Conservation (phyloP, 177 flowering plant species). For the Tripterygium wilfordii region DNA sequence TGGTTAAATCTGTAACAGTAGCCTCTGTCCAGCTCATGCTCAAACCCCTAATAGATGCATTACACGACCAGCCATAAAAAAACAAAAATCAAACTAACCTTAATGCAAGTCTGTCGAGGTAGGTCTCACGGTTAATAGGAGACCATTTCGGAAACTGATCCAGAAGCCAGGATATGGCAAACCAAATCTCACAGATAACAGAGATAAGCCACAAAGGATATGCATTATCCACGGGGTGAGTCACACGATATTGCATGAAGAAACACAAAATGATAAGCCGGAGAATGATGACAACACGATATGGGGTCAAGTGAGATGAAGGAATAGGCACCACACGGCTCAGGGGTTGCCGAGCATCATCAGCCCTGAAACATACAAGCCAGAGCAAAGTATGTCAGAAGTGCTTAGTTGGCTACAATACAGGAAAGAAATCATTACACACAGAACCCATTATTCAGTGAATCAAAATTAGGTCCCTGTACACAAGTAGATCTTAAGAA, state of each 20-base stretch:
- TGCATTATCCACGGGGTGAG: constrained; percentile 90
- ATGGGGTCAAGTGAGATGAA: constrained; percentile 83
- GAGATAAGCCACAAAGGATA: constrained; percentile 90
- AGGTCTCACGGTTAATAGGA: constrained; percentile 94
- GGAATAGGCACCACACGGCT: constrained; percentile 83
- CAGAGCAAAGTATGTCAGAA: too few relatives aligned
- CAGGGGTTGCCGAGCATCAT: constrained; percentile 87
- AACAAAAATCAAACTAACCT: constrained; percentile 42
- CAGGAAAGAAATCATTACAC: not conserved
- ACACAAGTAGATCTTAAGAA: too few relatives aligned
- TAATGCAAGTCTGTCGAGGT: constrained; percentile 85
- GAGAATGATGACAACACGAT: constrained; percentile 83
- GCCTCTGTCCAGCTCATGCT: too few relatives aligned
- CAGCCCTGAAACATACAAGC: constrained; percentile 51
- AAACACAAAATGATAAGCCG: constrained; percentile 90
- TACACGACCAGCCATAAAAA: not conserved
- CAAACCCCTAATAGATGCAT: too few relatives aligned
- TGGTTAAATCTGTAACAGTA: too few relatives aligned
- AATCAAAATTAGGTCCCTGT: not conserved
- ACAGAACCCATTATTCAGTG: not conserved
- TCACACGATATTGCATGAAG: constrained; percentile 87
- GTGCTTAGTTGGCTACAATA: too few relatives aligned
- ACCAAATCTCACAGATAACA: constrained; percentile 98
- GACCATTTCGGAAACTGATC: constrained; percentile 99
- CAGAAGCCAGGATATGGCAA: constrained; percentile 95